A percentile compares a stretch with the other conserved stretches of the same genome.
phyloP scores from a whole-genome alignment of 352 stramenopile genomes.

The Globisporangium uncinulatum region DNA sequence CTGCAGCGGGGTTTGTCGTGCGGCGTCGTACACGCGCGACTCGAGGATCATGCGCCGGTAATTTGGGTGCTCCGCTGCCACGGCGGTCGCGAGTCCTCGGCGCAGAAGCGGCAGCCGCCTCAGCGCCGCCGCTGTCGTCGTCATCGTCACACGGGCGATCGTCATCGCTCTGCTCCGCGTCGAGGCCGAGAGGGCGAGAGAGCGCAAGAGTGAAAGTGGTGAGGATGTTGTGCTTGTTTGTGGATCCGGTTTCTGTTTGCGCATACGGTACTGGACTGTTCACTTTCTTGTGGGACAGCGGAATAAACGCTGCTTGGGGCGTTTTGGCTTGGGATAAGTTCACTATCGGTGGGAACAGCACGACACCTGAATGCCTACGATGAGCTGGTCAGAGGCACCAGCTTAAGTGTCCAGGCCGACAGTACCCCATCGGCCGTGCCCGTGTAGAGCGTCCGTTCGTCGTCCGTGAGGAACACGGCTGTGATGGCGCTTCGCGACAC shows the following conservation, averaged over 20 bases:
- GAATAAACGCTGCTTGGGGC: no score
- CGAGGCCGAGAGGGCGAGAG: no score
- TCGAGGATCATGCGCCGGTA: slow-evolving; percentile 86
- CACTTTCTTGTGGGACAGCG: no score
- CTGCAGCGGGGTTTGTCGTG: slow-evolving; percentile 80
- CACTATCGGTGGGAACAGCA: no score
- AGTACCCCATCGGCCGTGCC: slow-evolving; percentile 49
- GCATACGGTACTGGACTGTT: no score
- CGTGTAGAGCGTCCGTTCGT: slow-evolving; percentile 62
- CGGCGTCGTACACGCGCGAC: slow-evolving; percentile 81
- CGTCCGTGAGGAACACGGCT: slow-evolving; percentile 34
- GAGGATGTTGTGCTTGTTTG: no score
- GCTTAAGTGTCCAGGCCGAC: slow-evolving; percentile 34
- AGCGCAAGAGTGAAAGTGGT: no score
- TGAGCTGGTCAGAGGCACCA: background rate
- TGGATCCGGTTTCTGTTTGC: no score
- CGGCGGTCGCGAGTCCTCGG: background rate
- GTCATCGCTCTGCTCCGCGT: background rate
- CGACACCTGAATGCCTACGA: no score
- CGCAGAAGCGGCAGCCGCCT: background rate
- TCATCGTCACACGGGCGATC: background rate
- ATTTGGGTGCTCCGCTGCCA: slow-evolving; percentile 23
- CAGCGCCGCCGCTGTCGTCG: background rate
- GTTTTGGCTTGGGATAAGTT: no score
- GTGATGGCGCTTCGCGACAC: slow-evolving; percentile 33